Conservation (phyloP, 2,329 filamentous ascomycete genomes). For the Fusarium duplospermum region DNA sequence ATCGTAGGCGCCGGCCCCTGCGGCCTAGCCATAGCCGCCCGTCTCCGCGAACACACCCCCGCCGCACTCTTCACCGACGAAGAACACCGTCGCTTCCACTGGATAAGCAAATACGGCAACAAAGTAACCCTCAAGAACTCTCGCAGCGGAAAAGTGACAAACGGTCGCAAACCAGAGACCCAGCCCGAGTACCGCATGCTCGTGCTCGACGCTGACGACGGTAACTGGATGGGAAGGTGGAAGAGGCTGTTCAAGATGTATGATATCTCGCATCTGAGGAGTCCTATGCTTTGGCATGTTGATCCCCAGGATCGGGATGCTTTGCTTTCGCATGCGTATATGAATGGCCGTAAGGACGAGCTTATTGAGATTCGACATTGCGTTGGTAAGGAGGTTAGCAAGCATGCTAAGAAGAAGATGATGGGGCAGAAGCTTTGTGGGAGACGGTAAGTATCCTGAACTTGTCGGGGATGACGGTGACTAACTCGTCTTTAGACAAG, state of each 20-base stretch:
- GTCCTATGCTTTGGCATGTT: constrained; percentile 86
- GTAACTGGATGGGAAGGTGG: constrained; percentile 78
- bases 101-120: constrained; percentile 74
- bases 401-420: constrained; percentile 78
- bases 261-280: constrained; percentile 77
- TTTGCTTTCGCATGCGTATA: constrained; percentile 75
- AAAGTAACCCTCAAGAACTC: constrained; percentile 67
- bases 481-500: constrained; percentile 46
- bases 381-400: constrained; percentile 83
- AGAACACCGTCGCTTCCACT: constrained; percentile 84
- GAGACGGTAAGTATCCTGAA: constrained; percentile 53
- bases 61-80: constrained; percentile 86
- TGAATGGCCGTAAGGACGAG: constrained; percentile 69
- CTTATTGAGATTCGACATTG: constrained; percentile 78
- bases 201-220: constrained; percentile 74
- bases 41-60: constrained; percentile 77
- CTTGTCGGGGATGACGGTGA: neutral
- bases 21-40: constrained; percentile 78
- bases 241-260: constrained; percentile 75
- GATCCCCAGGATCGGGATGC: constrained; percentile 82
- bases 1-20: constrained; percentile 81
- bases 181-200: constrained; percentile 59
- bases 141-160: constrained; percentile 48
- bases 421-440: constrained; percentile 49
- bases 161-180: neutral